phyloP scores from a whole-genome alignment of 2,329 filamentous ascomycete genomes.

The Penicillium frequentans region DNA sequence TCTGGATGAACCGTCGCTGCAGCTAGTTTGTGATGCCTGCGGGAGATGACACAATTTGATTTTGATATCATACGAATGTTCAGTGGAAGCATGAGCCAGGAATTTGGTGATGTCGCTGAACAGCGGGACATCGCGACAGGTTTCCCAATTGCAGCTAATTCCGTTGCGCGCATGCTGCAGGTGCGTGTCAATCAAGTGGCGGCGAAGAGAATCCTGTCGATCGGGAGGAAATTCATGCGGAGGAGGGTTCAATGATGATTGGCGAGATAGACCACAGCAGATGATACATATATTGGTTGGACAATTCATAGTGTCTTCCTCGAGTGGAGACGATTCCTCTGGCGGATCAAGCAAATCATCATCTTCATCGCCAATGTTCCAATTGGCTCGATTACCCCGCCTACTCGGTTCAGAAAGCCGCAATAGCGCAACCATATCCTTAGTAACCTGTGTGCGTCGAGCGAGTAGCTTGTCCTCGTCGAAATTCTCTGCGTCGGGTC shows the following conservation, averaged over 20 bases:
- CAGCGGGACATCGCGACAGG: no score
- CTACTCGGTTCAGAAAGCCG: conserved; percentile 24
- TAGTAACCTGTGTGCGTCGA: conserved; percentile 27
- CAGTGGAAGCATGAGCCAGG: no score
- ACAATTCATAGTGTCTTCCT: conserved; percentile 16
- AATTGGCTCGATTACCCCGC: conserved; percentile 26
- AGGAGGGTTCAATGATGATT: conserved; percentile 23
- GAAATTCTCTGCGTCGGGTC: conserved; percentile 24
- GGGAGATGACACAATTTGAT: no score
- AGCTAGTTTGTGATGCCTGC: no score
- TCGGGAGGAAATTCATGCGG: conserved; percentile 24
- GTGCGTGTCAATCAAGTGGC: conserved; percentile 1
- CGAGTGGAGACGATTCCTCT: conserved; percentile 11
- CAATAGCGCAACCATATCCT: conserved; percentile 28
- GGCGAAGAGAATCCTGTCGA: conserved; percentile 24
- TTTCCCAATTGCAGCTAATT: no score
- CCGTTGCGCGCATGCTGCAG: no score
- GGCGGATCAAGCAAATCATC: conserved; percentile 7
- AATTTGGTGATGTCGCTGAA: no score
- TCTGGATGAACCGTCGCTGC: no score
- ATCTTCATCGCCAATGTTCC: conserved; percentile 12
- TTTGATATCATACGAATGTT: no score
- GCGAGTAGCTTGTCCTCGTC: conserved; percentile 26
- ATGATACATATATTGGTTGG: conserved; percentile 28
- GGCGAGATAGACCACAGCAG: conserved; percentile 24